Conservation (phyloP, 176 grass and related monocot genomes). For the Typha latifolia region DNA sequence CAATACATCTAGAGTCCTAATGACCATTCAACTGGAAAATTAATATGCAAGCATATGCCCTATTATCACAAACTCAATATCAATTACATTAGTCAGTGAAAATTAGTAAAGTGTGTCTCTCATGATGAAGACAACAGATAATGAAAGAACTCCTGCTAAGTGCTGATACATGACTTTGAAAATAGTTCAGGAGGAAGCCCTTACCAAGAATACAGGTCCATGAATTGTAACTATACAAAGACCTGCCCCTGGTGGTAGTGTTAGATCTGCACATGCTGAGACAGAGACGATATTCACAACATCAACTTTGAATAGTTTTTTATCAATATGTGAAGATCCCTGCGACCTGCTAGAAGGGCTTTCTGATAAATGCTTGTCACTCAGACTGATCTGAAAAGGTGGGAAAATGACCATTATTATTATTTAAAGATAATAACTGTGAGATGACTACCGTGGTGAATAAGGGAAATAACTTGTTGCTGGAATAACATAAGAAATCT, state of each 20-base stretch:
- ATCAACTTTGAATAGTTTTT: constrained; percentile 59
- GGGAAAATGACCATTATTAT: constrained; percentile 8
- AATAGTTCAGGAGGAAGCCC: neutral
- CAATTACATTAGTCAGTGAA: too few species aligned
- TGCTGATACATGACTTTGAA: neutral
- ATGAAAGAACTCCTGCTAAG: too few species aligned
- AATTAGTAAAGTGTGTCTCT: too few species aligned
- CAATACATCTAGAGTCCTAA: too few species aligned
- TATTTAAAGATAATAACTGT: neutral
- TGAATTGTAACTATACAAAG: constrained; percentile 83
- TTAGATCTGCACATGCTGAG: constrained; percentile 71
- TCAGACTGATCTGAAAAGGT: constrained; percentile 40
- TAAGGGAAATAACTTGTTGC: too few species aligned
- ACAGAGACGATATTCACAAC: constrained; percentile 74
- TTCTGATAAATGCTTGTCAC: constrained; percentile 44
- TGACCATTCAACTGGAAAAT: too few species aligned
- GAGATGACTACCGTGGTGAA: too few species aligned
- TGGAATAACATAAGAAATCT: too few species aligned
- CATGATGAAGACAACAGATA: too few species aligned
- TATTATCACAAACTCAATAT: too few species aligned
- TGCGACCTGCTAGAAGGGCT: constrained; percentile 26
- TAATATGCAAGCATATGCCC: too few species aligned
- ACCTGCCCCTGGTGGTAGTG: constrained; percentile 72
- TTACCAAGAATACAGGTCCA: constrained; percentile 74
- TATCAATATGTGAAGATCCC: constrained; percentile 30